phyloP scores from a whole-genome alignment of 164 flowering plant genomes.

The Vitis labrusca region DNA sequence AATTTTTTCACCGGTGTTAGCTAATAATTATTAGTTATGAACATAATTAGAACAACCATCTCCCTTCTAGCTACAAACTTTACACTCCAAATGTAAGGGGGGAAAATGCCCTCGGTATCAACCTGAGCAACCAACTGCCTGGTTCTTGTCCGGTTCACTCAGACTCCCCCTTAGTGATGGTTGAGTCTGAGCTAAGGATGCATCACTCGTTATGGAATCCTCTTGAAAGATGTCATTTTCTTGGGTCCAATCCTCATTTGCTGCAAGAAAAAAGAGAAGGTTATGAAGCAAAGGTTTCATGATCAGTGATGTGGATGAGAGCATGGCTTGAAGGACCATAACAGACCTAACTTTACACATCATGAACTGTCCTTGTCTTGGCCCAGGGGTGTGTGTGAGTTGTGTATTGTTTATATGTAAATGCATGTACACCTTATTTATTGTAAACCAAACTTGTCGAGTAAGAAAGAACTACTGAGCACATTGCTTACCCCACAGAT shows the following conservation, averaged over 20 bases:
- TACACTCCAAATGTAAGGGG: neutral
- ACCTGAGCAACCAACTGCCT: neutral
- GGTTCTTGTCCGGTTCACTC: neutral
- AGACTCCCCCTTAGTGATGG: neutral
- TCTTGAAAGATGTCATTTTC: conserved; percentile 10
- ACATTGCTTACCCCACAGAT: conserved; percentile 46
- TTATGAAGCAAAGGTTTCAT: too few species aligned
- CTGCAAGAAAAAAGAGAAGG: conserved; percentile 5
- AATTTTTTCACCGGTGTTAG: neutral
- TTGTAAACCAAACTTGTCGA: neutral
- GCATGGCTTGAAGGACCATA: too few species aligned
- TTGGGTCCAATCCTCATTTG: conserved; percentile 19
- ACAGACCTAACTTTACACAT: too few species aligned
- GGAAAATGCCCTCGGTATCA: neutral
- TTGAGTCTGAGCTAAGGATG: neutral
- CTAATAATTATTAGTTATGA: neutral
- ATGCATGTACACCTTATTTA: too few species aligned
- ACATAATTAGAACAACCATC: neutral
- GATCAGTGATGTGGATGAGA: too few species aligned
- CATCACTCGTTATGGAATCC: neutral
- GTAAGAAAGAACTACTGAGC: neutral
- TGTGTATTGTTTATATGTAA: too few species aligned
- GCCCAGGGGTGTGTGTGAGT: too few species aligned
- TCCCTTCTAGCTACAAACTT: conserved; percentile 7
- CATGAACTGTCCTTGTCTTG: too few species aligned